These are phyloP conservation scores for Asclepias syriaca DNA, from an alignment of 257 asterid species.

Conservation along the genomic window DNA sequence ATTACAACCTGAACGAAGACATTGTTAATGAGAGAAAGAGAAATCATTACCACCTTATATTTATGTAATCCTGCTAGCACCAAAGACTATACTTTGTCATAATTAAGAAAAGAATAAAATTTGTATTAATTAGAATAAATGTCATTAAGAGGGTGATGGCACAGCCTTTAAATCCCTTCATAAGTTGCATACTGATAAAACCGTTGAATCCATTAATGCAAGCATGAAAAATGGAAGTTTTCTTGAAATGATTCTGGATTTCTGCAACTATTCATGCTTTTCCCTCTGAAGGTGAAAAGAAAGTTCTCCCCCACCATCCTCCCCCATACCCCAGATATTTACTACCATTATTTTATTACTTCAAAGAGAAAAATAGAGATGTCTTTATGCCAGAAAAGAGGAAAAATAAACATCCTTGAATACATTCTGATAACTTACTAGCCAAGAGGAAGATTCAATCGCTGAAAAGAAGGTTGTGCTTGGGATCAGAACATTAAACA, in stretches of 20 bases:
- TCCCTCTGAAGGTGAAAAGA: background rate
- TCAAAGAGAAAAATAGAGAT: slow-evolving; percentile 6
- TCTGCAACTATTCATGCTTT: background rate
- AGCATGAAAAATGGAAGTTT: background rate
- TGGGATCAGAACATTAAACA: slow-evolving; percentile 35
- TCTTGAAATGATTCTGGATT: background rate
- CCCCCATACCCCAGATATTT: background rate
- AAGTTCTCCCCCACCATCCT: too few relatives aligned
- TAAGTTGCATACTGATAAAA: background rate
- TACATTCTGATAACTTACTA: slow-evolving; percentile 23
- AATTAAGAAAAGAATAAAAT: background rate
- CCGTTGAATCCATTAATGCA: background rate
- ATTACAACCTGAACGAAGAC: background rate
- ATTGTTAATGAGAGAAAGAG: background rate
- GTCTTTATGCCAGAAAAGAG: background rate
- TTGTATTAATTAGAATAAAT: background rate
- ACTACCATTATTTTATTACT: background rate
- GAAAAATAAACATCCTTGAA: background rate
- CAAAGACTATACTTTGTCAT: background rate
- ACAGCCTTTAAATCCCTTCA: slow-evolving; percentile 3
- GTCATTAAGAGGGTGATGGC: background rate
- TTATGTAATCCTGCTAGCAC: background rate
- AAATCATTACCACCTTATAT: background rate
- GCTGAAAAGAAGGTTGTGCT: slow-evolving; percentile 35
- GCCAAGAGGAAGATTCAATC: slow-evolving; percentile 41